These are phyloP conservation scores for Zygoascus tannicola DNA, from an alignment of 805 yeast species.

Conservation along the genomic window DNA sequence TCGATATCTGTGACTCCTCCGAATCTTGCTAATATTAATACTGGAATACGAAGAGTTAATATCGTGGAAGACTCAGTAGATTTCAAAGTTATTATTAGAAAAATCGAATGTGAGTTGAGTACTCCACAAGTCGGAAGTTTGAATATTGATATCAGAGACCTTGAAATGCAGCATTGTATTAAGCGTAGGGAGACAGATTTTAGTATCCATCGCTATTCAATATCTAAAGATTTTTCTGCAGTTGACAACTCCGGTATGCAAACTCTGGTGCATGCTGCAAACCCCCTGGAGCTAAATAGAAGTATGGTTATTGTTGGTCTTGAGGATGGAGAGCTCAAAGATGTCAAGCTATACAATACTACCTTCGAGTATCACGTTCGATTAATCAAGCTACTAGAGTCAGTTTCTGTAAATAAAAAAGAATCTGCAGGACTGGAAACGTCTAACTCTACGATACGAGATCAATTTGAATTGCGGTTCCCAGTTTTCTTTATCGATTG, in stretches of 20 bases:
- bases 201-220: conserved; percentile 6
- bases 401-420: conserved; percentile 6
- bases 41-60: conserved; percentile 1
- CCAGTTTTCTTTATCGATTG: conserved; percentile 38
- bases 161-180: conserved; percentile 2
- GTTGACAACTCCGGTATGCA: conserved; percentile 10
- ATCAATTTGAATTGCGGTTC: conserved; percentile 7
- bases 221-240: conserved; percentile 14
- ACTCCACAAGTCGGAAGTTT: conserved; percentile 6
- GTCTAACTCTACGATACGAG: conserved; percentile 14
- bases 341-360: conserved; percentile 40
- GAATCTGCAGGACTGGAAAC: conserved; percentile 2
- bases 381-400: conserved; percentile 43
- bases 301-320: conserved; percentile 37
- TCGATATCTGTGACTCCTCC: background rate
- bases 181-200: conserved; percentile 3
- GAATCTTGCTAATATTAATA: background rate
- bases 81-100: conserved; percentile 2
- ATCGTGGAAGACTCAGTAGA: conserved; percentile 1
- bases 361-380: conserved; percentile 49
- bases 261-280: conserved; percentile 14
- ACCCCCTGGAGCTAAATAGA: conserved; percentile 19
- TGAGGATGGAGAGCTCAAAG: conserved; percentile 30
- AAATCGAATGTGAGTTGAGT: conserved; percentile 5
- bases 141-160: conserved; percentile 9